Base-by-base conservation (phyloP, 495 filamentous ascomycete species). In the Letharia lupina region DNA sequence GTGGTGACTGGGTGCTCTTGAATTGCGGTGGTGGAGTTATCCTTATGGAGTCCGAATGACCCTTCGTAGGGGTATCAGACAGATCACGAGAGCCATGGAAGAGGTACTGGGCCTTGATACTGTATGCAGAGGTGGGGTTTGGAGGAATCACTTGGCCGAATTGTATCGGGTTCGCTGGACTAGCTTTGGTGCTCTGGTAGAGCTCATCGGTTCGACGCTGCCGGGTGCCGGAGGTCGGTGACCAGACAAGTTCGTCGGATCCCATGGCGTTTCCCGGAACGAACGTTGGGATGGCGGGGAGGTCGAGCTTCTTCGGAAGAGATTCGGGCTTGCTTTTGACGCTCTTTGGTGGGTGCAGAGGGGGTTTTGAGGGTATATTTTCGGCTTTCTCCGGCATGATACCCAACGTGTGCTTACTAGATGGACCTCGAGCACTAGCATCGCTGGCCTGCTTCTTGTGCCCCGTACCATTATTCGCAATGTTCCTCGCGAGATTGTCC, bases 181-280 rank as follows among this genome's bases (percentile, higher is more conserved):
- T 42, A 45, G 52, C 41, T 47, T 33, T 35, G 7, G 54, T 45
- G 39, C 28, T 47, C 15, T 33, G 54, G 33, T 47, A 65, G 18
- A 31, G 37, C 41, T 65, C 63, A 45, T 65, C 63, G 16, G 40
- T 28, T 65, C 63, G 63, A 44, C 52, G 40, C 45, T 16, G 52
- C 45, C 63, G 56, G 6, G 63, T 59, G 37, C 63, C 63, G 15
- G 33, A 44, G 20, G 52, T 65, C 28, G 63, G 63, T 57, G 63
- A 65, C 63, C 63, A 65, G 9, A 65, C 63, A 37, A 57, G 48
- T 54, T 59, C 39, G 35, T 59, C 48, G 16, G 37, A 20, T 11
- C 31, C 52, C 41, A 56, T 33, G 20, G 11, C 41, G 20, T 15
- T 65, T 18, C 18, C 28, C 15, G 63, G 63, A 39, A 65, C 28